Conservation (phyloP, 257 asterid species). For the Solanum gracilifrons region DNA sequence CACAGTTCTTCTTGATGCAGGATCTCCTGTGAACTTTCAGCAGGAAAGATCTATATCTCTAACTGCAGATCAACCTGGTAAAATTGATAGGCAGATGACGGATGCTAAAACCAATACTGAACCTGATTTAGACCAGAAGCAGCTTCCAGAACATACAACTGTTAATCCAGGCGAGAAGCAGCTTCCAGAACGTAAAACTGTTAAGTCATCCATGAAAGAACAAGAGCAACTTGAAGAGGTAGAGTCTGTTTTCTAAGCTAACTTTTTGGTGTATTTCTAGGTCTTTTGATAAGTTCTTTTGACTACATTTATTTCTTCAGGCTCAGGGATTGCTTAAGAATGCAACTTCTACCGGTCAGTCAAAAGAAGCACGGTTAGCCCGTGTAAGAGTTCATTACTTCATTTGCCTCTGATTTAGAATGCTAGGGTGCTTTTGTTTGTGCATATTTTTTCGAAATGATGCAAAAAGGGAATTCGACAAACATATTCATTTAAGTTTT, state of each 20-base stretch:
- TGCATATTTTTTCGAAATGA: background rate
- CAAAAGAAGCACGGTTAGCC: conserved; percentile 97
- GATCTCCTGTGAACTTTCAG: conserved; percentile 19
- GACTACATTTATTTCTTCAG: conserved; percentile 36
- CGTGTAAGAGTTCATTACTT: conserved; percentile 46
- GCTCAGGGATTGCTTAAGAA: conserved; percentile 93
- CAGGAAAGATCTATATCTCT: conserved; percentile 29
- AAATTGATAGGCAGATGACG: conserved; percentile 22
- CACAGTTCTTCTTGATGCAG: conserved; percentile 22
- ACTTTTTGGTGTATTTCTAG: background rate
- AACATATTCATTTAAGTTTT: background rate
- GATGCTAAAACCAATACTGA: conserved; percentile 31
- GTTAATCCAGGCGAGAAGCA: conserved; percentile 18
- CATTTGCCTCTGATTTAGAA: background rate
- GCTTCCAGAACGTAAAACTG: conserved; percentile 39
- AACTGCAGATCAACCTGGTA: conserved; percentile 30
- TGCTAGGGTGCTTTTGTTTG: background rate
- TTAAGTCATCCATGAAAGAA: conserved; percentile 40
- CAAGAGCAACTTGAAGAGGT: conserved; percentile 97
- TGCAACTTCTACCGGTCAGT: conserved; percentile 82
- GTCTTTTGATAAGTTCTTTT: conserved; percentile 3
- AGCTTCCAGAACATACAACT: conserved; percentile 35
- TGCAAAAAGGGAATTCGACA: background rate
- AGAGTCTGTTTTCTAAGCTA: conserved; percentile 7
- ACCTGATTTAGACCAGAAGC: conserved; percentile 32